Percentiles rank a stretch among this genome's conserved stretches.
These are phyloP conservation scores for Scheffersomyces amazonensis DNA, from an alignment of 805 yeast genomes.

Conservation along the genomic window DNA sequence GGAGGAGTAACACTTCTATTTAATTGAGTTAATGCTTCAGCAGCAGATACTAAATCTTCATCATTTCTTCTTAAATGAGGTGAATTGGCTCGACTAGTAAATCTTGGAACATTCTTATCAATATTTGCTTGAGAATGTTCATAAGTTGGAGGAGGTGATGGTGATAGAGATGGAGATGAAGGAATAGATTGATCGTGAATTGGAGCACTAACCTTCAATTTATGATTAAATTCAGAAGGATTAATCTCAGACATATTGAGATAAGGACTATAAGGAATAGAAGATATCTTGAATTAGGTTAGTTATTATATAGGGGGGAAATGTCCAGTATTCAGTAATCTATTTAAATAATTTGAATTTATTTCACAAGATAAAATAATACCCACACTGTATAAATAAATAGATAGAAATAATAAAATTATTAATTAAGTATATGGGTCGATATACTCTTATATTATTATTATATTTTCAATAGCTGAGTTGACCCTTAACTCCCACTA, in stretches of 20 bases:
- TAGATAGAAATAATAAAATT: no score
- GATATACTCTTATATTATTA: no score
- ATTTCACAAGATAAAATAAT: no score
- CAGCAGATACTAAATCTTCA: constrained; percentile 33
- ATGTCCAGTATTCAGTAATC: no score
- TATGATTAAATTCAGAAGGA: constrained; percentile 5
- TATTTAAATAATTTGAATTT: no score
- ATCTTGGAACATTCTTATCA: background rate
- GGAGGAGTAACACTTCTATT: constrained; percentile 21
- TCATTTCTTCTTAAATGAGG: background rate
- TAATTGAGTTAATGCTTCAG: constrained; percentile 40
- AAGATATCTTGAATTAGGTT: no score
- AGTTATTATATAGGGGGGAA: no score
- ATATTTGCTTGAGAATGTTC: background rate
- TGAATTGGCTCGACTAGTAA: background rate
- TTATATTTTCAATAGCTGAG: no score
- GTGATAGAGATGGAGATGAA: constrained; percentile 5
- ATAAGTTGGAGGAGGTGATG: constrained; percentile 6
- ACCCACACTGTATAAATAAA: no score
- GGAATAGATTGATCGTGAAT: background rate
- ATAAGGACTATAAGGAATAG: no score
- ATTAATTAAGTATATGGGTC: no score
- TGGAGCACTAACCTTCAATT: constrained; percentile 5
- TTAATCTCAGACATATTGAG: background rate
- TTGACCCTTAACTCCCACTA: no score